Evolutionary conservation across 179 eudicot species (phyloP), one percentile per base, ranked within the genome.

Genomic region (Kewa caespitosa): DNA sequence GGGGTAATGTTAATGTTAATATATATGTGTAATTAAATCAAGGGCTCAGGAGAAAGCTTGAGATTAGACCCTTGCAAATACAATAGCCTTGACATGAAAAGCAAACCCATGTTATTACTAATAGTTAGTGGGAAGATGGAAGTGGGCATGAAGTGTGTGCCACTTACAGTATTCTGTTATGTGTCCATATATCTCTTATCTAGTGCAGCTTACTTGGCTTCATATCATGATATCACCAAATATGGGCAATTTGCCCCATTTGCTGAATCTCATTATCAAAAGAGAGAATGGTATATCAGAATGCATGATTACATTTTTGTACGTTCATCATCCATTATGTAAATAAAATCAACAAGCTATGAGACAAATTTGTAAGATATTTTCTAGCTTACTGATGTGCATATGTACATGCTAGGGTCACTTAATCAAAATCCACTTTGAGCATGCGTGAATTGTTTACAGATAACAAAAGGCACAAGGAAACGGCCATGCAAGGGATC

Each of bases 131-230:
- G 74, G 74, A 67, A 30, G 32, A 38, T 57, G 42, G 41, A 73
- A 67, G 74, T 73, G 82, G 69, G 63, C 15, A 43, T 79, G 74
- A 68, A 74, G 82, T 80, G 76, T 80, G 64, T 74, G 43, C 31
- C 79, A 80, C 82, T 75, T 69, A 48, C 65, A n/a, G n/a, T n/a
- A n/a, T 46, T 25, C 20, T 54, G 54, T 27, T 39, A 2, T 43
- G 15, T 50, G 55, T 2, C 23, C 23, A 17, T 42, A 39, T 14
- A 23, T 23, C 11, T 57, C 31, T 59, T 59, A 59, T 59, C 64
- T 22, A 30, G 2, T 67, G 23, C 38, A 20, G 59, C 13, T 63
- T 20, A 15, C 41, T 31, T 48, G 27, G 14, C 20, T 17, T 25
- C 62, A 8, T 57, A 33, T 57, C 62, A 22, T 17, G 32, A 25